Evolutionary conservation across 2,329 filamentous ascomycete genomes (phyloP), one percentile per base, ranked within the genome.

Genomic region (Cercospora zeina): DNA sequence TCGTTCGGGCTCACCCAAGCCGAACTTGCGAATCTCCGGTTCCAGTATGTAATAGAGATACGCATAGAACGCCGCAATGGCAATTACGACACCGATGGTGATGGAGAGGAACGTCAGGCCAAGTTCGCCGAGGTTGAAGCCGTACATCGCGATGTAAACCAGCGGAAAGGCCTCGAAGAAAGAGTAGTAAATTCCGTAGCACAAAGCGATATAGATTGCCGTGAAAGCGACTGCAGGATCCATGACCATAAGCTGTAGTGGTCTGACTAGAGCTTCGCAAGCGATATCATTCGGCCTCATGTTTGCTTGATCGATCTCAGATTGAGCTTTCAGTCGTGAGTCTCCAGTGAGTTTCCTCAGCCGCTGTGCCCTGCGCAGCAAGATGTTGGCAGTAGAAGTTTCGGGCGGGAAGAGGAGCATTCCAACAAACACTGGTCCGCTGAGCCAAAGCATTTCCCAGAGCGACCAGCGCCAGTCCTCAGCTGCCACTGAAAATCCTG

Each of bases 381-480:
- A 81, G 68, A 89, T 86, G 63, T 81, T 87, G 7, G 80, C 76
- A 0, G 80, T 74, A 58, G 78, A 83, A 0, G 87, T 89, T 76
- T 90, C 87, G 0, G 87, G 87, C 10, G 70, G 30, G 24, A 89
- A 79, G 65, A 87, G 69, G 9, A 71, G 81, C 81, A 89, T 83
- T 56, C 82, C 58, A n/a, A 88, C 65, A 66, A 88, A 82, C 47
- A 87, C 71, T 0, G 86, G 86, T 0, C 78, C 80, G 0, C 84
- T 78, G 16, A 83, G 79, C 85, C 85, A 88, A 61, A 89, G 77
- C 59, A 87, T 83, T 69, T 87, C 84, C 78, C 83, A 86, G 10
- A 86, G 76, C 0, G 83, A 83, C 86, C 85, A 89, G n/a, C 85
- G 79, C 86, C 86, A 89, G 36, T 72, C 68, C 72, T 84, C 79